These are phyloP conservation scores for Xylariaceae sp. DNA, from an alignment of 2,329 filamentous ascomycete genomes.

Conservation along the genomic window DNA sequence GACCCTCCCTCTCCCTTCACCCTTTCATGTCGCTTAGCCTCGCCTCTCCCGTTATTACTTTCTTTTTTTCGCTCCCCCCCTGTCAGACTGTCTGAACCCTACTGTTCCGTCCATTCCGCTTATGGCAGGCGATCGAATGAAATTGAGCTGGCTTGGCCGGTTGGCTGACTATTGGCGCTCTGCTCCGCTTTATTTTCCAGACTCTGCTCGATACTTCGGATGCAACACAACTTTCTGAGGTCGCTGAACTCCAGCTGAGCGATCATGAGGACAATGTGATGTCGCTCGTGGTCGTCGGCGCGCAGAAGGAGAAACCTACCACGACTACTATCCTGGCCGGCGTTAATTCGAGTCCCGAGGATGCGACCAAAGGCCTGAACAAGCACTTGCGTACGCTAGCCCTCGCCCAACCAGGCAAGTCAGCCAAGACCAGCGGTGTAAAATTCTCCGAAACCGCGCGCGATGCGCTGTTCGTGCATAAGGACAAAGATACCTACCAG, in stretches of 20 bases:
- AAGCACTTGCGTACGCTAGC: constrained; percentile 75
- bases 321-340: constrained; percentile 62
- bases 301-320: constrained; percentile 44
- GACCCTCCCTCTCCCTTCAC: background rate
- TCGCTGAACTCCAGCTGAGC: constrained; percentile 70
- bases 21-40: background rate
- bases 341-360: constrained; percentile 72
- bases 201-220: constrained; percentile 66
- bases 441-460: constrained; percentile 49
- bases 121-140: background rate
- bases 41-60: background rate
- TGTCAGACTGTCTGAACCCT: background rate
- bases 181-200: constrained; percentile 35
- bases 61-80: background rate
- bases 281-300: constrained; percentile 68
- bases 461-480: constrained; percentile 47
- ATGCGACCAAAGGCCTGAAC: constrained; percentile 71
- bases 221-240: constrained; percentile 57
- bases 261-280: constrained; percentile 85
- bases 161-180: constrained; percentile 17
- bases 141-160: background rate
- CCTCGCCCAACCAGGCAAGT: constrained; percentile 40
- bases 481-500: constrained; percentile 53
- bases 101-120: background rate
- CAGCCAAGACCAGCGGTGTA: constrained; percentile 35